Base-by-base conservation (phyloP, 768 basidiomycete species). In the Kwoniella botswanensis region DNA sequence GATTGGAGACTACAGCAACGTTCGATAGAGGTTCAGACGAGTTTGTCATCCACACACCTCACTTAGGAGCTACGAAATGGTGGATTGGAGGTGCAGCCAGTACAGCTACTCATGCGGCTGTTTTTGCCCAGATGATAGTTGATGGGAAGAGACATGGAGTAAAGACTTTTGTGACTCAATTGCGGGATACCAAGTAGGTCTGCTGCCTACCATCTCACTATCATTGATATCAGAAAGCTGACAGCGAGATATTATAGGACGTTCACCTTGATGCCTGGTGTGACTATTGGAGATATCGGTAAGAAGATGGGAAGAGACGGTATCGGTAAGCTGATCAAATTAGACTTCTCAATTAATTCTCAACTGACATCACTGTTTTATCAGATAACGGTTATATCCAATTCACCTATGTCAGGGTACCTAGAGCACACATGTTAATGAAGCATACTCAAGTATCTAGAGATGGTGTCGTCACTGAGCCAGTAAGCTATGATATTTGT, bases 71-170 rank as follows among this genome's bases (percentile, higher is more conserved):
- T 5, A 86, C 85, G 12, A 86, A 86, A 71, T 86, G 85, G 85
- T 85, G 85, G 85, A 86, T 85, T 71, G 85, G 85, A 50, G 85
- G 85, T 63, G 85, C 85, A 1, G 85, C 85, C 3, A 81, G 80
- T 42, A 85, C 85, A 3, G 85, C 85, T 11, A 86, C 85, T 1
- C 85, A 86, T 71, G 82, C 82, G 42, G 83, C 84, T 43, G 85
- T 85, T 0, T 86, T 85, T 65, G 85, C 85, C 2, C 85, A 84
- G 68, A 75, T 86, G 61, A 84, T 84, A 54, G 74, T 86, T 57
- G 79, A 85, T 65, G 85, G 84, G 26, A 84, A 84, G 77, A 74
- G 69, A 61, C 77, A 85, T 72, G 85, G 85, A 15, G 83, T 84
- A 24, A 85, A 86, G 81, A 86, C 85, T 11, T 85, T 86, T 73